A percentile compares a stretch with the other conserved stretches of the same genome.
Conservation (phyloP, 1,284 basidiomycete genomes). For the Bjerkandera adusta region DNA sequence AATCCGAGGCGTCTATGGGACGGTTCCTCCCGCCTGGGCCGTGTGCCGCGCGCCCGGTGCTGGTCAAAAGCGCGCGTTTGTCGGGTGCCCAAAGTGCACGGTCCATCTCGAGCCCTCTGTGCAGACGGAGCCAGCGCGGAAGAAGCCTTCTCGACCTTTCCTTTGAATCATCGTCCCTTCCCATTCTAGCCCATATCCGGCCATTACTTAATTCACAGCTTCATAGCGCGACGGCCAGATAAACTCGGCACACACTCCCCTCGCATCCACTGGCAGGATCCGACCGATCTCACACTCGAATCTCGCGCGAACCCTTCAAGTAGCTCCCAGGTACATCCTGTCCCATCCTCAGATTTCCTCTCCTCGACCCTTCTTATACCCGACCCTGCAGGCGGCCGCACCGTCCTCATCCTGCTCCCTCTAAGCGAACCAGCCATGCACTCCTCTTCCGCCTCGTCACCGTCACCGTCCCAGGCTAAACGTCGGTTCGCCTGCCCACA, state of each 20-base stretch:
- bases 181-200: conserved; percentile 12
- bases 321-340: too few relatives aligned
- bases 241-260: conserved; percentile 14
- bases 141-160: not conserved
- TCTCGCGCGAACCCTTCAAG: conserved; percentile 5
- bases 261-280: conserved; percentile 12
- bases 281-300: conserved; percentile 14
- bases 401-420: not conserved
- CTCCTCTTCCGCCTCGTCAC: conserved; percentile 1
- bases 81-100: too few relatives aligned
- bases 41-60: too few relatives aligned
- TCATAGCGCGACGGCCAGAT: conserved; percentile 5
- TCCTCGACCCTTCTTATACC: conserved; percentile 17
- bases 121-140: conserved; percentile 8
- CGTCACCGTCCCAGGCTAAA: conserved; percentile 19
- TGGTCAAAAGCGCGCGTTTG: too few relatives aligned
- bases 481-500: conserved; percentile 45
- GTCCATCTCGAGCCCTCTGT: not conserved
- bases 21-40: not conserved
- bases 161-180: not conserved
- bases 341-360: too few relatives aligned
- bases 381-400: conserved; percentile 15
- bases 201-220: conserved; percentile 3
- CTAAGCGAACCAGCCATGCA: conserved; percentile 6
- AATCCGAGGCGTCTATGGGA: not conserved